A percentile compares a stretch with the other conserved stretches of the same genome.
phyloP scores from a whole-genome alignment of 331 rosid genomes.

The Pyrus hybrid region DNA sequence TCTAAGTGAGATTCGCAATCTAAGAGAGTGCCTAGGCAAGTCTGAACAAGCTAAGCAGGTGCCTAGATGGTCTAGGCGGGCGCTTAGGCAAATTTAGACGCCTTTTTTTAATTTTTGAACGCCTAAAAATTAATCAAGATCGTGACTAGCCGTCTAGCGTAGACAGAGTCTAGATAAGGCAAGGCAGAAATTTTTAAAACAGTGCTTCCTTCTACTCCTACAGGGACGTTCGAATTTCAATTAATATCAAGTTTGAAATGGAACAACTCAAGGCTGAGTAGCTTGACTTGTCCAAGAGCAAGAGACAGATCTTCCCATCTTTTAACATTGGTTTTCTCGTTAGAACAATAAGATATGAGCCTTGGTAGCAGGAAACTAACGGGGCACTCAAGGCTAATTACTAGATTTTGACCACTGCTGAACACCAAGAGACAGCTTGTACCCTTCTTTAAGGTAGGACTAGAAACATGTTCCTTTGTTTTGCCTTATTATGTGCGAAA shows the following conservation, averaged over 20 bases:
- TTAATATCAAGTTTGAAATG: neutral
- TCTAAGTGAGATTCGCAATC: too few species aligned
- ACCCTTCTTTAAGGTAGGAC: neutral
- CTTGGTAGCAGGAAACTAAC: neutral
- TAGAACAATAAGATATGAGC: neutral
- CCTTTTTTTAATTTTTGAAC: too few species aligned
- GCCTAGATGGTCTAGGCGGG: fast-evolving
- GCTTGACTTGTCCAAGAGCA: neutral
- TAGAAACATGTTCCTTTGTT: neutral
- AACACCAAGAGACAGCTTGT: neutral
- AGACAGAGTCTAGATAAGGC: fast-evolving
- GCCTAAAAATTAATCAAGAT: too few species aligned
- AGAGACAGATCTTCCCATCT: neutral
- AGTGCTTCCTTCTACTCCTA: too few species aligned
- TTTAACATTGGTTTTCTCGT: neutral
- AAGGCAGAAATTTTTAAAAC: too few species aligned
- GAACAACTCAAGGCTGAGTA: neutral
- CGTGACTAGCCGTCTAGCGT: too few species aligned
- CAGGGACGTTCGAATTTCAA: neutral
- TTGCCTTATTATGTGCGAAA: neutral
- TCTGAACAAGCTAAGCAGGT: too few species aligned
- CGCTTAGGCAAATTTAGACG: too few species aligned
- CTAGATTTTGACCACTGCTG: neutral
- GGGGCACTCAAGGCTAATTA: neutral
- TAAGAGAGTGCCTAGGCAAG: fast-evolving